A percentile compares a stretch with the other conserved stretches of the same genome.
Evolutionary conservation across 495 filamentous ascomycete species (phyloP).

Genomic region (Podospora appendiculata): DNA sequence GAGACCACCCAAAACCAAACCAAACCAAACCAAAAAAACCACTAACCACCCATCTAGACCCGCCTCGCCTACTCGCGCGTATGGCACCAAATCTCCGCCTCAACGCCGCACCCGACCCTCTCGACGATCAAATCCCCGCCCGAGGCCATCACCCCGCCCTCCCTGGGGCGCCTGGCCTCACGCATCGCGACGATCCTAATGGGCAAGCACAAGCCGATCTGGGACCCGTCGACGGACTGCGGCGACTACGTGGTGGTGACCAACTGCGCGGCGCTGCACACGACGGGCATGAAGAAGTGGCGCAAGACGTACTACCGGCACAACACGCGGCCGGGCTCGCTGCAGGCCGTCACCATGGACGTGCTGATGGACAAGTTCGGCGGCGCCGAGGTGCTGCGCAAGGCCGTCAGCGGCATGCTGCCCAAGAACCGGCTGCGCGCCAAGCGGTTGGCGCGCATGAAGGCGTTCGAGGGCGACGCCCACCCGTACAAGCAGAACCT

Average conservation of each 20-base stretch:
- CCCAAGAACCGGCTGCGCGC: conserved; percentile 92
- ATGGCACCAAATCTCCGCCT: conserved; percentile 84
- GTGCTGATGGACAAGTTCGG: conserved; percentile 89
- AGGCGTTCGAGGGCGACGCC: conserved; percentile 84
- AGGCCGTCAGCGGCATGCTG: conserved; percentile 92
- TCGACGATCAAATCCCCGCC: conserved; percentile 40
- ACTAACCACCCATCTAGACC: conserved; percentile 51
- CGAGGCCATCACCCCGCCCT: conserved; percentile 51
- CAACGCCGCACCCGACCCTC: conserved; percentile 45
- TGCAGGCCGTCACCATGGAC: conserved; percentile 90
- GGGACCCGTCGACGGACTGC: conserved; percentile 91
- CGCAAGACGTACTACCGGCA: conserved; percentile 95
- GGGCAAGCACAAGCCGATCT: conserved; percentile 99
- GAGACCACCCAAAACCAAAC: neutral
- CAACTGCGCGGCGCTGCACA: conserved; percentile 76
- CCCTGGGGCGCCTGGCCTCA: conserved; percentile 84
- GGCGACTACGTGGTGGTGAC: conserved; percentile 97
- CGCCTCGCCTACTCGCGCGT: conserved; percentile 89
- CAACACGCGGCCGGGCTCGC: conserved; percentile 78
- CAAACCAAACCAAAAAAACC: too few species aligned
- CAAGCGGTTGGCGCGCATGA: conserved; percentile 77
- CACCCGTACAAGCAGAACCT: conserved; percentile 93
- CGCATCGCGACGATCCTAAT: conserved; percentile 87
- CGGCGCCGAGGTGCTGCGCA: conserved; percentile 84
- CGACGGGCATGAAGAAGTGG: conserved; percentile 82